phyloP scores from a whole-genome alignment of 2,329 filamentous ascomycete species.

The Penicillium olsonii region DNA sequence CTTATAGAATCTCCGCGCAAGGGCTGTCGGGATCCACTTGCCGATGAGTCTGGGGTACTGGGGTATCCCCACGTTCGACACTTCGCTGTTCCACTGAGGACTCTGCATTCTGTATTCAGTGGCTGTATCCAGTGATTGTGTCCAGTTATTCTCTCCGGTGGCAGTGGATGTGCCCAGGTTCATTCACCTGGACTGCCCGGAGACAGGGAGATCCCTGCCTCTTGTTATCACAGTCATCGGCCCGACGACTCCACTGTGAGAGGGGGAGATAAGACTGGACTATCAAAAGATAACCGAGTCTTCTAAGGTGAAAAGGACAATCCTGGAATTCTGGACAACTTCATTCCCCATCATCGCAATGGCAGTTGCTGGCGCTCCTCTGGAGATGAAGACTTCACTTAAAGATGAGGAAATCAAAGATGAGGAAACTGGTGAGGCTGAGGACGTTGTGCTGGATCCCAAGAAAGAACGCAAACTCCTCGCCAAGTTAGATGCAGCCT shows the following conservation, averaged over 20 bases:
- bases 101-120: no score
- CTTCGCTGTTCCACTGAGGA: no score
- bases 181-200: no score
- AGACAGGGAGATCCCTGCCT: no score
- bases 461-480: conserved; percentile 50
- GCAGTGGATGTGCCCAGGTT: no score
- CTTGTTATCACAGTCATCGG: conserved; percentile 18
- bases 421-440: conserved; percentile 18
- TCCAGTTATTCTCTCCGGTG: no score
- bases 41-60: conserved; percentile 25
- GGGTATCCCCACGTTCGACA: conserved; percentile 12
- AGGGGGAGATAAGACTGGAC: neutral
- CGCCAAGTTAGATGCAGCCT: conserved; percentile 50
- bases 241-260: conserved; percentile 11
- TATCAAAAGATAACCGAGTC: no score
- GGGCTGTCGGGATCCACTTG: conserved; percentile 28
- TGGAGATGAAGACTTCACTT: conserved; percentile 15
- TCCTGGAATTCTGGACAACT: no score
- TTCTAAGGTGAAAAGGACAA: no score
- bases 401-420: no score
- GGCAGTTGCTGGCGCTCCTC: conserved; percentile 2
- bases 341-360: neutral
- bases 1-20: neutral
- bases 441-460: conserved; percentile 42
- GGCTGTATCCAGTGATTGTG: no score